These are phyloP conservation scores for Lactarius deliciosus DNA, from an alignment of 768 basidiomycete genomes.

Conservation along the genomic window DNA sequence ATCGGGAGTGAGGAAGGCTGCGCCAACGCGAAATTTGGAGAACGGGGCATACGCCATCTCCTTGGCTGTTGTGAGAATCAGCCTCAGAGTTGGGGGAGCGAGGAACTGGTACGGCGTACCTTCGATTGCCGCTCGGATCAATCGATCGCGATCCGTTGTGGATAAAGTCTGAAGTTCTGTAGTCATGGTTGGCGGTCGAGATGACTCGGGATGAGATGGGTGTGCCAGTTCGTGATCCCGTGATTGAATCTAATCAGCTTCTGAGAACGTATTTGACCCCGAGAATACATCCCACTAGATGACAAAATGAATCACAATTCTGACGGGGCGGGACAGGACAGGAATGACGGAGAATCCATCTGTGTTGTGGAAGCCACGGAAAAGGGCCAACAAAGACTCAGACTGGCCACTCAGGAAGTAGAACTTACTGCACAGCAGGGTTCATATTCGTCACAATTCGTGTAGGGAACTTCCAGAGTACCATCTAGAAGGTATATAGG, in stretches of 20 bases:
- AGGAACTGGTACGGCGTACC: slow-evolving; percentile 38
- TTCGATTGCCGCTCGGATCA: slow-evolving; percentile 61
- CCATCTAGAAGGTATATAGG: too few relatives aligned
- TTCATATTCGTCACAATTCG: too few relatives aligned
- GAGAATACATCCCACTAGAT: too few relatives aligned
- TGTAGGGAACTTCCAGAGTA: too few relatives aligned
- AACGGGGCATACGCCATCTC: slow-evolving; percentile 77
- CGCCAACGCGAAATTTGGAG: slow-evolving; percentile 92
- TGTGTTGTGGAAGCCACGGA: too few relatives aligned
- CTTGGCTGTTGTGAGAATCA: slow-evolving; percentile 49
- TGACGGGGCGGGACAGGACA: too few relatives aligned
- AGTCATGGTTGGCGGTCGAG: neutral
- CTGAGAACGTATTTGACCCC: too few relatives aligned
- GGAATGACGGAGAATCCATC: too few relatives aligned
- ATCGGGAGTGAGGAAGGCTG: slow-evolving; percentile 69
- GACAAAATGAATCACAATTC: too few relatives aligned
- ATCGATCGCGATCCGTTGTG: slow-evolving; percentile 43
- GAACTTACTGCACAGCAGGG: too few relatives aligned
- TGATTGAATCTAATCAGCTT: neutral
- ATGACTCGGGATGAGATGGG: neutral
- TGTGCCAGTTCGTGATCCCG: neutral
- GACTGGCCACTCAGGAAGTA: too few relatives aligned
- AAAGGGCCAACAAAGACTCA: too few relatives aligned
- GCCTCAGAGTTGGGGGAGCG: neutral
- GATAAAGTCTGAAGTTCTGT: slow-evolving; percentile 36